Conservation (phyloP, 352 stramenopile genomes). For the Phytophthora niederhauseri region DNA sequence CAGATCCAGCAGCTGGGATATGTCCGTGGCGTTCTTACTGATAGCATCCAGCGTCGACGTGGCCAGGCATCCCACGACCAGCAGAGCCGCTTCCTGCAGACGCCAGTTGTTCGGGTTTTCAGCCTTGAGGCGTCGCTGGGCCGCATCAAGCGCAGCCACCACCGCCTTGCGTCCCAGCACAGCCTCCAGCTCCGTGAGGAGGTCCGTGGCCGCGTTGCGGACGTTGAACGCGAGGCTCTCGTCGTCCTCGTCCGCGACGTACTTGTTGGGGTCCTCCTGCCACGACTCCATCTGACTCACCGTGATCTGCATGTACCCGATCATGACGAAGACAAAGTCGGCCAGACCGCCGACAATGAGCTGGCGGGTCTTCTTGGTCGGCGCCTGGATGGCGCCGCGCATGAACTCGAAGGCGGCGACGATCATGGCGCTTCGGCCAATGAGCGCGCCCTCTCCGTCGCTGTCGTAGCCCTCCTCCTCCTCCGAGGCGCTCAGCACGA, state of each 20-base stretch:
- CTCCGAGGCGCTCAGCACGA: slow-evolving; percentile 53
- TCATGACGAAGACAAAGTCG: slow-evolving; percentile 80
- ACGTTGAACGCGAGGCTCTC: slow-evolving; percentile 83
- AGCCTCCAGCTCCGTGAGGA: slow-evolving; percentile 67
- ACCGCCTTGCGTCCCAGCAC: slow-evolving; percentile 72
- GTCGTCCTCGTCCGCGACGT: slow-evolving; percentile 86
- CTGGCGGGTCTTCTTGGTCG: slow-evolving; percentile 81
- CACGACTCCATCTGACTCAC: slow-evolving; percentile 74
- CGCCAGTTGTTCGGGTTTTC: slow-evolving; percentile 62
- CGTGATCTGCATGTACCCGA: slow-evolving; percentile 89
- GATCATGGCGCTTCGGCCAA: slow-evolving; percentile 70
- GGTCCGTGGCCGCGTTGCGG: slow-evolving; percentile 69
- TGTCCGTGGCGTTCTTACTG: slow-evolving; percentile 52
- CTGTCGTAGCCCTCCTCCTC: slow-evolving; percentile 83
- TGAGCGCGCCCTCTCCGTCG: slow-evolving; percentile 70
- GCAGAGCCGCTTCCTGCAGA: slow-evolving; percentile 73
- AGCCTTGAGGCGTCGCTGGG: slow-evolving; percentile 65
- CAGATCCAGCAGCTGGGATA: slow-evolving; percentile 61
- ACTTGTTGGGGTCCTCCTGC: slow-evolving; percentile 85
- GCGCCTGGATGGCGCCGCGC: slow-evolving; percentile 66
- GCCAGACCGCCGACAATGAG: slow-evolving; percentile 57
- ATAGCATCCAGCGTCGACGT: slow-evolving; percentile 61
- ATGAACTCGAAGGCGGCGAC: slow-evolving; percentile 81
- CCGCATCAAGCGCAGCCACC: slow-evolving; percentile 53
- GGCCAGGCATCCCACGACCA: slow-evolving; percentile 74